Base-by-base conservation (phyloP, 768 basidiomycete species). In the Trametes sanguinea region DNA sequence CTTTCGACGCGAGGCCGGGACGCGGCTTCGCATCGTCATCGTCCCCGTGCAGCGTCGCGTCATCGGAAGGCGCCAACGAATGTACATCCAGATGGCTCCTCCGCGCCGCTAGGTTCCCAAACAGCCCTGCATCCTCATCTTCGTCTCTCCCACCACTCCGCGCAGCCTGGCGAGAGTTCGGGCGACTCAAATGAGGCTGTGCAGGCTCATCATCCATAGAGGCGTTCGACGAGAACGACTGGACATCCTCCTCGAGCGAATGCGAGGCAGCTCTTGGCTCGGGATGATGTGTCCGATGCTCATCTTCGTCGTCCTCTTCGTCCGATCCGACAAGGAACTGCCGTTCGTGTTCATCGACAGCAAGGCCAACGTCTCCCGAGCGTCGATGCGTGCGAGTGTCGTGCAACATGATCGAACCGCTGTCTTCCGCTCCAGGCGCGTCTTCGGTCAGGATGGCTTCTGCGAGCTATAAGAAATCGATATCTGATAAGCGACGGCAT, bases 391-490 rank as follows among this genome's bases (percentile, higher is more conserved):
- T 74, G 51, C 76, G 76, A 14, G 77, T 72, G 68, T 82, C 80
- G 30, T 61, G 68, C 4, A 81, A 73, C 60, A 75, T 69, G 51
- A 81, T 80, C 42, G 74, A 72, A 51, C 65, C 72, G 17, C 66
- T 68, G 59, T 76, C 77, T 50, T 67, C 68, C 9, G 51, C 61
- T 11, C 65, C 63, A 22, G 69, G 65, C 50, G 67, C 73, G n/a
- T 81, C 78, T 63, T 87, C 85, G 0, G 89, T 85, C 1, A 94
- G 78, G 68, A 95, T 95, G 1, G 92, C 88, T 72, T 95, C 92
- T 14, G 86, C 92, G 11, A 96, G 86, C 73, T 74, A 44, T 6
- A 33, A 39, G n/a, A 10, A 11, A 3, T 48, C 39, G 53, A 22
- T 1, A 22, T 1, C 1, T 17, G 29, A 52, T 53, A 13, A 43